Percentiles rank a stretch among this genome's conserved stretches.
phyloP scores from a whole-genome alignment of 2,329 filamentous ascomycete genomes.

The Paecilomyces formosus region DNA sequence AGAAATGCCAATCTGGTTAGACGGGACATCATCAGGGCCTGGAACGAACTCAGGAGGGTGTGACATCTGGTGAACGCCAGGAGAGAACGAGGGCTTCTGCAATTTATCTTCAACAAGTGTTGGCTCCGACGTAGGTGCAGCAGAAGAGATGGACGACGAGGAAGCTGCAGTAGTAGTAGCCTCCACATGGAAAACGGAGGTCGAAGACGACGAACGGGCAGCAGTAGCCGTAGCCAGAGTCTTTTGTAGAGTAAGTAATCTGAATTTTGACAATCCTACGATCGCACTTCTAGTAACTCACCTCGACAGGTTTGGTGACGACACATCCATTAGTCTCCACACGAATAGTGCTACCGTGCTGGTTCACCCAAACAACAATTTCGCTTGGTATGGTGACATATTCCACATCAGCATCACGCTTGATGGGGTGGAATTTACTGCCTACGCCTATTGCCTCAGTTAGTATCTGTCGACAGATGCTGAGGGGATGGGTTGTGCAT shows the following conservation, averaged over 20 bases:
- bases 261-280: neutral
- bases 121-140: neutral
- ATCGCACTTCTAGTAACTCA: neutral
- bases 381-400: slow-evolving; percentile 4
- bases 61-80: neutral
- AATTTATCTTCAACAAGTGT: neutral
- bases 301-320: neutral
- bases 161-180: neutral
- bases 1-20: slow-evolving; percentile 40
- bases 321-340: slow-evolving; percentile 1
- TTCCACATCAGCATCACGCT: neutral
- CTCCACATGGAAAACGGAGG: neutral
- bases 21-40: neutral
- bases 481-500: neutral
- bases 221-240: neutral
- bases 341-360: slow-evolving; percentile 4
- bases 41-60: neutral
- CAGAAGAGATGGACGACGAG: neutral
- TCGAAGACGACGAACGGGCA: neutral
- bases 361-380: slow-evolving; percentile 5
- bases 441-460: neutral
- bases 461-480: neutral
- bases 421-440: neutral
- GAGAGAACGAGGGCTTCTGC: neutral
- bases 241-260: neutral